Evolutionary conservation across 192 early-diverging fungal species (phyloP), one percentile per base, ranked within the genome.

Genomic region (Coemansia sp.): DNA sequence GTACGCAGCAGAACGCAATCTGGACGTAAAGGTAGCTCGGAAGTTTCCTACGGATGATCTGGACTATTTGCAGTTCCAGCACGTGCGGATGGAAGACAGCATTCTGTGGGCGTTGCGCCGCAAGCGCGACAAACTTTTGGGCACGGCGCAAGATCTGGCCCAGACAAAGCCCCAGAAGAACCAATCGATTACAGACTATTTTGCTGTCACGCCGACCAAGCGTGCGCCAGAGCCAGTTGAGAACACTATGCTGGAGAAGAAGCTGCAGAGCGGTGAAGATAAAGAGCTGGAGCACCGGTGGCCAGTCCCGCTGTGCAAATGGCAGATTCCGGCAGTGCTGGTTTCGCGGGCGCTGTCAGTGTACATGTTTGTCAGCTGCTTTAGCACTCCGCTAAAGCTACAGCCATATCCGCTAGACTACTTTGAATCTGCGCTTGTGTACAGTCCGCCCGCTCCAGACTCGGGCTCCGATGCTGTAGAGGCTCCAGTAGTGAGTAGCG

Each of bases 21-120:
- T 49, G 12, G 59, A 43, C 35, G 38, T 69, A 38, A 84, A 80
- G 48, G 47, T 60, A 19, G 59, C 72, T 14, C 75, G 90, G 45
- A 88, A 87, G 63, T 91, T 89, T 60, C 94, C 94, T 4, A 87
- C 92, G 3, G 93, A 97, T 56, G 94, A 97, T 76, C 66, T 92
- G 43, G 91, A 92, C 22, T 73, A 92, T 23, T 75, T 87, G 2
- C 67, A 80, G 32, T 70, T 67, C 49, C 62, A 59, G 76, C 86
- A 70, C 64, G 78, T 60, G 73, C 68, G 55, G 41, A 62, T 57
- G 25, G 58, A 24, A 15, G 65, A 70, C 1, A 65, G 76, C 23
- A 61, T 61, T 29, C 38, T 69, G 56, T 70, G 72, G 71, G 61
- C 67, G 29, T 24, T 59, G 38, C 57, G 70, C 9, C 60, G 64